A percentile compares a stretch with the other conserved stretches of the same genome.
Evolutionary conservation across 805 yeast species (phyloP).

Genomic region (Hanseniaspora meyeri): DNA sequence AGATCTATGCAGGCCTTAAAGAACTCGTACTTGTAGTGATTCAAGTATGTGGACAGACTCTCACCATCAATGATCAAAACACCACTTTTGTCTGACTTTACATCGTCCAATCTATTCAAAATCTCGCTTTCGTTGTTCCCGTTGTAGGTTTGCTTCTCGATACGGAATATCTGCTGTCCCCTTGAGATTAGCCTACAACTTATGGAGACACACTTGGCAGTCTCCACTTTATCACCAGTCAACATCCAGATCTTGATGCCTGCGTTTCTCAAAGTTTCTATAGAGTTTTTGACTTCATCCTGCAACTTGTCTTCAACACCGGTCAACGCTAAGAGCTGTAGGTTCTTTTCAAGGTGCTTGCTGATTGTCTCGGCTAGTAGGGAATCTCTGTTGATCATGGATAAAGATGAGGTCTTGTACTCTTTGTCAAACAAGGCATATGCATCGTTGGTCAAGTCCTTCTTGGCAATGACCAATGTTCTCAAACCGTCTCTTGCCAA

Average conservation of each 20-base stretch:
- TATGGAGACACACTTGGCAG: slow-evolving; percentile 95
- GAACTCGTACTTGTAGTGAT: slow-evolving; percentile 55
- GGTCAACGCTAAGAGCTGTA: slow-evolving; percentile 81
- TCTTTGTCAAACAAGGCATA: slow-evolving; percentile 53
- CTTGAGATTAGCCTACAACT: slow-evolving; percentile 84
- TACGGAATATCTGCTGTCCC: slow-evolving; percentile 84
- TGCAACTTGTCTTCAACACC: slow-evolving; percentile 97
- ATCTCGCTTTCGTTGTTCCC: slow-evolving; percentile 54
- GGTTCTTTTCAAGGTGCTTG: slow-evolving; percentile 62
- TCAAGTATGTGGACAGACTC: slow-evolving; percentile 59
- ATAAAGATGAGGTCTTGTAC: slow-evolving; percentile 59
- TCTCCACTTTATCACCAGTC: slow-evolving; percentile 97
- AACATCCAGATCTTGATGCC: slow-evolving; percentile 98
- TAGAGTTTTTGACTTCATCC: slow-evolving; percentile 77
- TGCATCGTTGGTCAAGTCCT: slow-evolving; percentile 41
- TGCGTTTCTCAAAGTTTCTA: slow-evolving; percentile 86
- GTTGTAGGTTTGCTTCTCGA: slow-evolving; percentile 43
- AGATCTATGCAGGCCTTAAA: slow-evolving; percentile 62
- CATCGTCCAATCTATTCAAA: slow-evolving; percentile 56
- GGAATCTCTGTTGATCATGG: slow-evolving; percentile 70
- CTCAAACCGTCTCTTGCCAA: slow-evolving; percentile 98
- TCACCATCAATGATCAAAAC: slow-evolving; percentile 91
- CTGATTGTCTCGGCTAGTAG: slow-evolving; percentile 56
- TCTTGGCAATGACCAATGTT: slow-evolving; percentile 87
- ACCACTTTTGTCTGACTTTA: slow-evolving; percentile 39